Percentiles rank a stretch among this genome's conserved stretches.
phyloP scores from a whole-genome alignment of 441 rosid species.

The Brassica hybrid region DNA sequence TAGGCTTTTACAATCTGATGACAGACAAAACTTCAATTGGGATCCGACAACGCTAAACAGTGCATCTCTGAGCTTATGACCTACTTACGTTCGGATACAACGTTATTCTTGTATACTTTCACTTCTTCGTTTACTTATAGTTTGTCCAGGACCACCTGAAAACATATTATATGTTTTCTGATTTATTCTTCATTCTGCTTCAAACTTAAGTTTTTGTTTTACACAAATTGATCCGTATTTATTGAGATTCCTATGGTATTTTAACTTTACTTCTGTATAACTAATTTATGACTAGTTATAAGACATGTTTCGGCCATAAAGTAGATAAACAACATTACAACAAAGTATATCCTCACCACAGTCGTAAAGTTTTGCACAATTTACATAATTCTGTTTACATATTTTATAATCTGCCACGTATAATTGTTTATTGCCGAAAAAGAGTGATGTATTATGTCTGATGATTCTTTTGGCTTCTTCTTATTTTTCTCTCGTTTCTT shows the following conservation, averaged over 20 bases:
- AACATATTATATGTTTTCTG: neutral
- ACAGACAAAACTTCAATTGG: neutral
- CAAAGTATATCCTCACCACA: neutral
- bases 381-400: neutral
- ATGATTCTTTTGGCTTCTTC: conserved; percentile 1
- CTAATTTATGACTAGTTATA: neutral
- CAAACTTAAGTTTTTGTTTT: neutral
- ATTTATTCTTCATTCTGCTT: neutral
- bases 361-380: too few species aligned
- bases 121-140: neutral
- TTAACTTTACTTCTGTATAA: neutral
- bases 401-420: conserved; percentile 22
- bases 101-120: neutral
- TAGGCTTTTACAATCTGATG: neutral
- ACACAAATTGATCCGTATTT: neutral
- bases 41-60: too few species aligned
- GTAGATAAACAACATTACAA: neutral
- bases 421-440: conserved; percentile 17
- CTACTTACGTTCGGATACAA: neutral
- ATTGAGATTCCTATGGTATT: neutral
- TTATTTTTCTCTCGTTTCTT: neutral
- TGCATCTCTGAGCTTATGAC: neutral
- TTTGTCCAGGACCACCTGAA: too few species aligned
- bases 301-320: neutral
- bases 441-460: conserved; percentile 10